These are phyloP conservation scores for Zygosaccharomyces pseudobailii DNA, from an alignment of 1,139 yeast genomes.

Conservation along the genomic window DNA sequence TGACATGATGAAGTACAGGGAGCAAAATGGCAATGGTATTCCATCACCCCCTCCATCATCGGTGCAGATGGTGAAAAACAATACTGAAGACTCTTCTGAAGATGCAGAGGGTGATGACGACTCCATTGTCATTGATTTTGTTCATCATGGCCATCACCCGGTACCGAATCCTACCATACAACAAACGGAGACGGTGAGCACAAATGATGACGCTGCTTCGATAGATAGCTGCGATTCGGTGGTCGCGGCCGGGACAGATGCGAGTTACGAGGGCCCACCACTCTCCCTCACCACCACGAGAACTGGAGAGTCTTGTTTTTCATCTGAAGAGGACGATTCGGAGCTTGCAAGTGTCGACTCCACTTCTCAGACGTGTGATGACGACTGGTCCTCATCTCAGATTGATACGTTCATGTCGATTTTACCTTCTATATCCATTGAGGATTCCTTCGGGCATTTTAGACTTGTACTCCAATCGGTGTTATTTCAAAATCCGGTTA, in stretches of 20 bases:
- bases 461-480: slow-evolving; percentile 33
- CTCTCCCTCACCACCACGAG: slow-evolving; percentile 21
- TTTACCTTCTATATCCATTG: slow-evolving; percentile 31
- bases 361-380: slow-evolving; percentile 13
- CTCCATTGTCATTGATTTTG: slow-evolving; percentile 25
- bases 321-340: slow-evolving; percentile 9
- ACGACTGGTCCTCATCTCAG: slow-evolving; percentile 12
- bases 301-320: slow-evolving; percentile 7
- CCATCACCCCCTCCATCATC: not conserved
- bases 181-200: slow-evolving; percentile 3
- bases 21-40: not conserved
- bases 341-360: slow-evolving; percentile 19
- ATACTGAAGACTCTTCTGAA: not conserved
- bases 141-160: slow-evolving; percentile 11
- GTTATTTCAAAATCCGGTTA: slow-evolving; percentile 24
- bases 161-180: not conserved
- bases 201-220: slow-evolving; percentile 12
- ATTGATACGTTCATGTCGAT: slow-evolving; percentile 25
- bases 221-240: slow-evolving; percentile 14
- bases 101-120: slow-evolving; percentile 15
- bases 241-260: slow-evolving; percentile 5
- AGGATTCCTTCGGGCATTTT: slow-evolving; percentile 28
- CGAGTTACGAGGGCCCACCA: slow-evolving; percentile 22
- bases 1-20: not conserved
- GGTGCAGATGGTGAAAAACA: not conserved